These are phyloP conservation scores for Lipomyces chichibuensis DNA, from an alignment of 805 yeast species.

Conservation along the genomic window DNA sequence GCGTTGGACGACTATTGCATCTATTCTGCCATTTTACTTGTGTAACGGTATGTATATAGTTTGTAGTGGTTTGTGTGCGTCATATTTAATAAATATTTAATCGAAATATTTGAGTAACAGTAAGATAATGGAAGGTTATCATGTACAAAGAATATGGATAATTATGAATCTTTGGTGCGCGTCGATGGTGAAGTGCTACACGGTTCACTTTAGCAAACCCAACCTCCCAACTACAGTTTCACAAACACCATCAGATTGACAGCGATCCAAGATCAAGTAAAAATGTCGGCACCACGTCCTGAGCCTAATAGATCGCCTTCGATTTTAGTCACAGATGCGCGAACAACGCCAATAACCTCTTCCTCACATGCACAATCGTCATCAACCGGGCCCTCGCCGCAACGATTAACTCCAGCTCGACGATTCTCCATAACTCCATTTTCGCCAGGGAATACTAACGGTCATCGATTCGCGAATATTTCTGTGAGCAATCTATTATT, in stretches of 20 bases:
- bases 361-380: constrained; percentile 46
- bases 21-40: not conserved
- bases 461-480: constrained; percentile 65
- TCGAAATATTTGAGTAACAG: no score
- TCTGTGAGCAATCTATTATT: constrained; percentile 79
- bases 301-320: constrained; percentile 72
- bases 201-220: no score
- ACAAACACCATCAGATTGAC: not conserved
- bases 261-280: not conserved
- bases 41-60: not conserved
- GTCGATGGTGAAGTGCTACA: no score
- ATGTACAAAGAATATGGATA: no score
- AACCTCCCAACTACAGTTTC: no score
- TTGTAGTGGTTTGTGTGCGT: not conserved
- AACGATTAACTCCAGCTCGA: constrained; percentile 4
- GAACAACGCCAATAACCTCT: constrained; percentile 47
- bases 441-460: constrained; percentile 5
- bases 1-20: not conserved
- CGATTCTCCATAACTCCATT: not conserved
- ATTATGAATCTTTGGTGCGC: no score
- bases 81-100: not conserved
- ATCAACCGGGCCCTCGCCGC: constrained; percentile 47
- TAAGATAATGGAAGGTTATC: no score
- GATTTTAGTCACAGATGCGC: constrained; percentile 85
- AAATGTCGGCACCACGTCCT: constrained; percentile 4